These are phyloP conservation scores for Cephalotrichum gorgonifer DNA, from an alignment of 2,329 filamentous ascomycete species.

Conservation along the genomic window DNA sequence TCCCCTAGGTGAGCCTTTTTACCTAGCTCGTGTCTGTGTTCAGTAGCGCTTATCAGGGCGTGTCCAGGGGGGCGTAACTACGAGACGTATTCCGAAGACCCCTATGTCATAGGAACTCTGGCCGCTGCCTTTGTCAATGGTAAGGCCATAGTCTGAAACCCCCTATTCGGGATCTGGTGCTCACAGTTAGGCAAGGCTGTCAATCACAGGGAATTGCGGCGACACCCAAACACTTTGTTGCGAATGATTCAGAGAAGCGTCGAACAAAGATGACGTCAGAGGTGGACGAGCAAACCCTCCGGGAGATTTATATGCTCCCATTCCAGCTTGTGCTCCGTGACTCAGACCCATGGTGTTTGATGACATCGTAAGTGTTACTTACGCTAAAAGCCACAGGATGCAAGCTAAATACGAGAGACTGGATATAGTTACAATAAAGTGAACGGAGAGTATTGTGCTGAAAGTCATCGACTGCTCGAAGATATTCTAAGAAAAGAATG, in stretches of 20 bases:
- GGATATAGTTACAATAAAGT: conserved; percentile 29
- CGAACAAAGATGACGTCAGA: conserved; percentile 18
- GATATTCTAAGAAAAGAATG: conserved; percentile 31
- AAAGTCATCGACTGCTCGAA: conserved; percentile 25
- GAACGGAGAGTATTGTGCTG: conserved; percentile 32
- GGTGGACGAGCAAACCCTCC: conserved; percentile 19
- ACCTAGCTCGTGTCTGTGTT: no score
- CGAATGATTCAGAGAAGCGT: conserved; percentile 26
- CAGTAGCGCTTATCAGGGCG: no score
- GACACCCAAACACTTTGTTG: conserved; percentile 35
- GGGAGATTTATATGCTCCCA: conserved; percentile 30
- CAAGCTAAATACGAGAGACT: no score
- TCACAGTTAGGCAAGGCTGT: no score
- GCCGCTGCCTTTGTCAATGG: conserved; percentile 16
- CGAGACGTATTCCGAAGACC: no score
- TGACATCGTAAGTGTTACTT: conserved; percentile 23
- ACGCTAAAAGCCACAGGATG: no score
- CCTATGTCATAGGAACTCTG: no score
- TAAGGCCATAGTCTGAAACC: no score
- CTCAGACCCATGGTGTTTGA: conserved; percentile 29
- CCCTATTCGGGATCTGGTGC: no score
- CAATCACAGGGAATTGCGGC: conserved; percentile 30
- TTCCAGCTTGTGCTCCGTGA: conserved; percentile 33
- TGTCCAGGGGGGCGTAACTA: no score
- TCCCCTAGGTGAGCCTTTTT: no score